Base-by-base conservation (phyloP, 2,329 filamentous ascomycete species). In the Fusarium fujikuroi region DNA sequence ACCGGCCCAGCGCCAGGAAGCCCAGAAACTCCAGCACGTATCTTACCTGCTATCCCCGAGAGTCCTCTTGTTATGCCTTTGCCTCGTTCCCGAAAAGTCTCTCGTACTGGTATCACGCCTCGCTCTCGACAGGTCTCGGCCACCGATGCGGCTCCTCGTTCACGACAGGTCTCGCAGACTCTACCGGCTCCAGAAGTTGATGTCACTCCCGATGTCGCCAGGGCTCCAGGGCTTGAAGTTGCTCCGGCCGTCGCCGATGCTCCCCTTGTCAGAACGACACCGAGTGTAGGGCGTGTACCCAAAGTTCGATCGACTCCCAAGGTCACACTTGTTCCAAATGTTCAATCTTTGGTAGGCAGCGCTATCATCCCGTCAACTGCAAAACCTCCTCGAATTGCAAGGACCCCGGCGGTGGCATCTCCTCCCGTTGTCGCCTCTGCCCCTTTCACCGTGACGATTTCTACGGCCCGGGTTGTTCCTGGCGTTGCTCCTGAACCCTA, bases 21-120 rank as follows among this genome's bases (percentile, higher is more conserved):
- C 12, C 53, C 64, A 11, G 71, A 74, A 19, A 49, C 64, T 34
- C 59, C 39, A 15, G 60, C 61, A 21, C 59, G 54, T 10, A 61
- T 68, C 34, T 37, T 76, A 14, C 42, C 72, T 18, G 63, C 74
- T 40, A 74, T 76, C 8, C 72, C 60, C 1, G 74, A 76, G 53
- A 66, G 72, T 28, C 67, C 74, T 18, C 30, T 59, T 19, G 63
- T 73, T 9, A 57, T 72, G 40, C 43, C 70, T 6, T 57, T 61
- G 3, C 74, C 72, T 18, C 64, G 69, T 9, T 73, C 74, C 3
- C 62, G 69, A 25, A 62, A 75, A 34, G 70, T 75, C 7, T 75
- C 74, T 36, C 65, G 49, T 37, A 54, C 36, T 10, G 59, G 52
- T 2, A 39, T 47, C 8, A 49, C 63, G 15, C 69, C 60, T 32